These are phyloP conservation scores for Sphagnurus paluster DNA, from an alignment of 1,284 basidiomycete species.

Conservation along the genomic window DNA sequence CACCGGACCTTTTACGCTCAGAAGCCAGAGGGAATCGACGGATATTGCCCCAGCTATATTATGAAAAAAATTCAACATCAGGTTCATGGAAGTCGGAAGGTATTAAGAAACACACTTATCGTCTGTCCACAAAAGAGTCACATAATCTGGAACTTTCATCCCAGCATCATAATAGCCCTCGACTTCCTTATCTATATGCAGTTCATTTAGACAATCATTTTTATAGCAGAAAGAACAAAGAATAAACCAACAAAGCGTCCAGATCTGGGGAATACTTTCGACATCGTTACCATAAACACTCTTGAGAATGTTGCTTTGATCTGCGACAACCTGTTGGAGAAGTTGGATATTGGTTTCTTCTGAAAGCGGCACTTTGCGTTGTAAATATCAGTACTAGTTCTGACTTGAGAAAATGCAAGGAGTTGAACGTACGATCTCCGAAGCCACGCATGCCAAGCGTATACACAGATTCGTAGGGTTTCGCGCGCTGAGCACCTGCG, in stretches of 20 bases:
- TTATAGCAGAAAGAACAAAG: background rate
- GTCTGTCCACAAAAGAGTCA: constrained; percentile 61
- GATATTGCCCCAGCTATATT: constrained; percentile 63
- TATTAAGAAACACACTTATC: constrained; percentile 47
- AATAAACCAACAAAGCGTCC: constrained; percentile 54
- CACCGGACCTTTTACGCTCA: constrained; percentile 59
- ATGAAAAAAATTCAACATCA: background rate
- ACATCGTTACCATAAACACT: constrained; percentile 53
- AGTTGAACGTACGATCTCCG: constrained; percentile 49
- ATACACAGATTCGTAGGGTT: constrained; percentile 58
- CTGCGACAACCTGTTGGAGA: constrained; percentile 55
- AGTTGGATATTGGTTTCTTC: constrained; percentile 50
- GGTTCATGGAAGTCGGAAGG: background rate
- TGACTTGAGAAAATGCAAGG: background rate
- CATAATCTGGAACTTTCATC: constrained; percentile 53
- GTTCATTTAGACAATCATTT: background rate
- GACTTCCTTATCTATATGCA: constrained; percentile 56
- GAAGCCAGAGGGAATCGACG: constrained; percentile 51
- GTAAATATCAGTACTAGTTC: background rate
- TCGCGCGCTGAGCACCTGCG: constrained; percentile 55
- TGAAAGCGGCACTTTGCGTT: constrained; percentile 48
- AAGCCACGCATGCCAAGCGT: constrained; percentile 69
- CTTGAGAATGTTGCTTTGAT: constrained; percentile 64
- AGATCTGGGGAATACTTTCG: constrained; percentile 60
- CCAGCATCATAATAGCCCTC: constrained; percentile 68